These are phyloP conservation scores for Arachis stenosperma DNA, from an alignment of 306 rosid genomes.

Conservation along the genomic window DNA sequence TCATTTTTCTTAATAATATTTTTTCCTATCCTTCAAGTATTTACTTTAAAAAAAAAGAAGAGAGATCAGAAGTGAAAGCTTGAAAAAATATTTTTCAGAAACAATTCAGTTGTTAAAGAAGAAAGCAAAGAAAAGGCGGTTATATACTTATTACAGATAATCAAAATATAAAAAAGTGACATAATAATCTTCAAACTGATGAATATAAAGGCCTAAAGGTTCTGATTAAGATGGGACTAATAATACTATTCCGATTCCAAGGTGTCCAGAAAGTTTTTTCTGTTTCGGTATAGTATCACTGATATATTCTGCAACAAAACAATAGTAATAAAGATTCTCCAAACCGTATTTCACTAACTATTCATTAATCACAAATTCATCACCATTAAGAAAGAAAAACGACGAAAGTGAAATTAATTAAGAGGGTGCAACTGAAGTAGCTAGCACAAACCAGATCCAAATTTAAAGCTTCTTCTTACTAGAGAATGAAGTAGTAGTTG, in stretches of 20 bases:
- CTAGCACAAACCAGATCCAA: constrained; percentile 17
- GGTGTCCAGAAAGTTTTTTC: constrained; percentile 12
- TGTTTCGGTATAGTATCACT: constrained; percentile 1
- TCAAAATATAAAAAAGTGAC: neutral
- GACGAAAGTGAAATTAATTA: neutral
- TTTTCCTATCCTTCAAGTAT: constrained; percentile 27
- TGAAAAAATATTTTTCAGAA: constrained; percentile 20
- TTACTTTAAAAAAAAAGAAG: neutral
- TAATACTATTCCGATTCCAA: constrained; percentile 25
- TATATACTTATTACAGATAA: neutral
- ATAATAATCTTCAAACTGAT: neutral
- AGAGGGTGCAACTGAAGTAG: constrained; percentile 30
- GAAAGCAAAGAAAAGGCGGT: no score
- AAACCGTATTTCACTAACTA: neutral
- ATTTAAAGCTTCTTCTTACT: neutral
- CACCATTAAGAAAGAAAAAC: neutral
- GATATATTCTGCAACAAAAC: constrained; percentile 2
- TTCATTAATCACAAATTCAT: constrained; percentile 6
- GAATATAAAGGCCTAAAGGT: constrained; percentile 6
- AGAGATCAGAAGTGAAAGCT: constrained; percentile 7
- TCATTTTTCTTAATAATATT: constrained; percentile 11
- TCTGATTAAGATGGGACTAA: neutral
- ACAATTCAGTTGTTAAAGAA: neutral
- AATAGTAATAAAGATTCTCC: neutral
- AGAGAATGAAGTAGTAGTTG: neutral